Conservation (phyloP, 192 early-diverging fungal species). For the Coemansia sp. region DNA sequence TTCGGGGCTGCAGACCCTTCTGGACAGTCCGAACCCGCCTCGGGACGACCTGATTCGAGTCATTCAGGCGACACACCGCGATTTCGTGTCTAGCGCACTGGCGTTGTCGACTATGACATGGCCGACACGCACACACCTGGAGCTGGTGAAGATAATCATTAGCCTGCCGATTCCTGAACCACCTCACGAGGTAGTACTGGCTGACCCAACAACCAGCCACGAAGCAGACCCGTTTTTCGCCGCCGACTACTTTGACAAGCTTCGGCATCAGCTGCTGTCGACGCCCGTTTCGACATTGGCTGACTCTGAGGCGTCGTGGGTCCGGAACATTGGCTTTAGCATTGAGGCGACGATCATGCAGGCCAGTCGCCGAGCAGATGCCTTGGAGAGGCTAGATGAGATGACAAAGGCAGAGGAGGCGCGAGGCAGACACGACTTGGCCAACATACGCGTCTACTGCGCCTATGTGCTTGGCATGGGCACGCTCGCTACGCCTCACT, state of each 20-base stretch:
- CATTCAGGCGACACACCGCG: slow-evolving; percentile 44
- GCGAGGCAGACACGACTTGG: slow-evolving; percentile 14
- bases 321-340: slow-evolving; percentile 50
- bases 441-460: slow-evolving; percentile 33
- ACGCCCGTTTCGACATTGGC: slow-evolving; percentile 30
- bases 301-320: slow-evolving; percentile 41
- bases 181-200: slow-evolving; percentile 22
- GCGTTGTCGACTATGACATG: slow-evolving; percentile 40
- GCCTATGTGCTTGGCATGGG: slow-evolving; percentile 41
- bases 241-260: slow-evolving; percentile 46
- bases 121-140: slow-evolving; percentile 50
- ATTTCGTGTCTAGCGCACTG: slow-evolving; percentile 43
- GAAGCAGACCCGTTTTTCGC: slow-evolving; percentile 46
- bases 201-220: slow-evolving; percentile 33
- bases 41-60: slow-evolving; percentile 43
- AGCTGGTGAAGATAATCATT: slow-evolving; percentile 54
- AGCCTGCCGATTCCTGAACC: slow-evolving; percentile 31
- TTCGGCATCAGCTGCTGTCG: slow-evolving; percentile 30
- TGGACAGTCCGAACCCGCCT: slow-evolving; percentile 48
- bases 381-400: slow-evolving; percentile 41
- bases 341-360: slow-evolving; percentile 55
- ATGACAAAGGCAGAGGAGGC: slow-evolving; percentile 18
- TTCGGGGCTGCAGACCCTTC: slow-evolving; percentile 39
- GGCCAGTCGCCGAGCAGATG: slow-evolving; percentile 33
- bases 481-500: slow-evolving; percentile 25